Conservation (phyloP, 441 rosid species). For the Gossypium davidsonii region DNA sequence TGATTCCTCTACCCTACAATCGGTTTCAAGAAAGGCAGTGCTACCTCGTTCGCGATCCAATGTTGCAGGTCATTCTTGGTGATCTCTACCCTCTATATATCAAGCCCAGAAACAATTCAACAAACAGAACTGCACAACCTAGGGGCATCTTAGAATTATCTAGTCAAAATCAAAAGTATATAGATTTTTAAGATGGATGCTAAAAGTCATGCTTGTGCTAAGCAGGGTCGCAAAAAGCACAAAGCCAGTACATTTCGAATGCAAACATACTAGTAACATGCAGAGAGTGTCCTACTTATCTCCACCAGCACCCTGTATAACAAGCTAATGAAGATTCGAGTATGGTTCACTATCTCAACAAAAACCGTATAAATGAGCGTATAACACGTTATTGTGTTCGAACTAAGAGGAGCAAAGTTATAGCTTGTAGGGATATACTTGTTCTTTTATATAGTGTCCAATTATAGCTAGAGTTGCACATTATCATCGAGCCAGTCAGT, state of each 20-base stretch:
- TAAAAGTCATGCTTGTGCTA: background rate
- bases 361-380: background rate
- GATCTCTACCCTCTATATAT: constrained; percentile 30
- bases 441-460: background rate
- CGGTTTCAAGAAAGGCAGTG: constrained; percentile 11
- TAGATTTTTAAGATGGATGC: background rate
- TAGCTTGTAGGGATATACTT: background rate
- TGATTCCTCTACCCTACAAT: no score
- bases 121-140: background rate
- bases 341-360: background rate
- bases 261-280: constrained; percentile 2
- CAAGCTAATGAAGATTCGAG: constrained; percentile 11
- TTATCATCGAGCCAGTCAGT: background rate
- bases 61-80: constrained; percentile 86
- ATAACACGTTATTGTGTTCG: background rate
- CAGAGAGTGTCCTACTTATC: constrained; percentile 42
- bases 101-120: constrained; percentile 40
- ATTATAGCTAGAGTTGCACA: background rate
- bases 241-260: background rate
- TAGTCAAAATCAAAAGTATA: background rate
- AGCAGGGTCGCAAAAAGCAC: constrained; percentile 4
- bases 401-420: background rate
- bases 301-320: no score
- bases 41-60: constrained; percentile 89
- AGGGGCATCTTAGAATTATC: background rate